Evolutionary conservation across 108 stramenopile genomes (phyloP).

Genomic region (Skeletonema potamos): DNA sequence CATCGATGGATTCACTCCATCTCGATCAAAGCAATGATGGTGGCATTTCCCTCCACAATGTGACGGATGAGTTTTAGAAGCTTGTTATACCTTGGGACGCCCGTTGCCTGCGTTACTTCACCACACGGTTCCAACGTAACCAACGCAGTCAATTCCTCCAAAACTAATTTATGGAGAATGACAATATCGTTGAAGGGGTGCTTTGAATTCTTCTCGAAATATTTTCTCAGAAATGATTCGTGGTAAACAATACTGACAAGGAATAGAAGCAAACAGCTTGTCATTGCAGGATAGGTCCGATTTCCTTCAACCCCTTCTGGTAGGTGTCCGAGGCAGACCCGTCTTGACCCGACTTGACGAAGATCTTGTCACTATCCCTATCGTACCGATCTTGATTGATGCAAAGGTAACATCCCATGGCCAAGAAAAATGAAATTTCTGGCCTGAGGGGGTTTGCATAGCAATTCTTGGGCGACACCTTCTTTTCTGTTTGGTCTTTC

Average conservation of each 20-base stretch:
- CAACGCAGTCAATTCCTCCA: not conserved
- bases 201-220: not conserved
- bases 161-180: not conserved
- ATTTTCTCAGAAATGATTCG: not conserved
- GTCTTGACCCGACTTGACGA: not conserved
- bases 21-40: too few relatives aligned
- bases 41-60: not conserved
- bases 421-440: not conserved
- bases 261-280: constrained; percentile 4
- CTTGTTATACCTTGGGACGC: not conserved
- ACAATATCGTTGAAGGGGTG: constrained; percentile 10
- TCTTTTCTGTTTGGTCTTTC: constrained; percentile 35
- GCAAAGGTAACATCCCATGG: constrained; percentile 9
- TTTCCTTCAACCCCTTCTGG: not conserved
- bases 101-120: not conserved
- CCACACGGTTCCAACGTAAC: constrained; percentile 10
- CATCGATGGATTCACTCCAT: too few relatives aligned
- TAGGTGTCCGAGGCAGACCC: constrained; percentile 20
- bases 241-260: constrained; percentile 20
- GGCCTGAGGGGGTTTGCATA: constrained; percentile 33
- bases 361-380: constrained; percentile 2
- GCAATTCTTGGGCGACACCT: constrained; percentile 30
- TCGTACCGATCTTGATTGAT: not conserved
- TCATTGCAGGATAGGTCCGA: not conserved
- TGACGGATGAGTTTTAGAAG: not conserved